A percentile compares a stretch with the other conserved stretches of the same genome.
Evolutionary conservation across 1,284 basidiomycete genomes (phyloP).

Genomic region (Fomitopsis schrenkii): DNA sequence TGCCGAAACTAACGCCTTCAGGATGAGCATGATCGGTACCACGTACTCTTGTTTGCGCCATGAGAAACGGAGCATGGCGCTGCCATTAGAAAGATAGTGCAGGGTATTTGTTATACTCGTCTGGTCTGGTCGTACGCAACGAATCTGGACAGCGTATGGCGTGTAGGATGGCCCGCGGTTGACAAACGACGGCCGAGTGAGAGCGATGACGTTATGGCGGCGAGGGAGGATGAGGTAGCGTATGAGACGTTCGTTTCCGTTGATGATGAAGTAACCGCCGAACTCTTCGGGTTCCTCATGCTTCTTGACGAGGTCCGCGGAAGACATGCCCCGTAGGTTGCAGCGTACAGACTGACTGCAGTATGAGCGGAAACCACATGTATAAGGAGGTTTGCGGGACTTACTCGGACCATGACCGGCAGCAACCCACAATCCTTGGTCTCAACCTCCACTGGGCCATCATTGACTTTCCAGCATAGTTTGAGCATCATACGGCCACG

Average conservation of each 20-base stretch:
- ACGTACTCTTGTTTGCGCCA: conserved; percentile 99
- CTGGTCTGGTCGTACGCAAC: conserved; percentile 90
- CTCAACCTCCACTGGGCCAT: conserved; percentile 68
- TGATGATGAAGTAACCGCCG: conserved; percentile 98
- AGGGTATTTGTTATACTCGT: conserved; percentile 92
- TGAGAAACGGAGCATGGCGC: conserved; percentile 92
- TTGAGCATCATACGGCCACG: conserved; percentile 90
- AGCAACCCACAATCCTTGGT: conserved; percentile 88
- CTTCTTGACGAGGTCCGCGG: conserved; percentile 82
- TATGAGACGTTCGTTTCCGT: conserved; percentile 98
- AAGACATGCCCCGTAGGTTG: conserved; percentile 83
- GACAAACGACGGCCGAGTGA: conserved; percentile 82
- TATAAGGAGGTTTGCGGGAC: conserved; percentile 27
- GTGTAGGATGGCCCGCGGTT: conserved; percentile 97
- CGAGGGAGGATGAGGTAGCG: conserved; percentile 93
- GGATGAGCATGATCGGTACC: conserved; percentile 94
- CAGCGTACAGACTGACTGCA: conserved; percentile 81
- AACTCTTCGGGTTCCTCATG: conserved; percentile 99
- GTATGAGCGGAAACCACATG: background rate
- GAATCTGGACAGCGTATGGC: conserved; percentile 91
- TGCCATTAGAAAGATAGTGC: conserved; percentile 96
- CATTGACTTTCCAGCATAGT: conserved; percentile 83
- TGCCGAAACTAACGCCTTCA: conserved; percentile 93
- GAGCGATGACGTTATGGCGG: conserved; percentile 86
- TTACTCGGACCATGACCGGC: conserved; percentile 94